These are phyloP conservation scores for Xylaria sp. DNA, from an alignment of 495 filamentous ascomycete species.

Conservation along the genomic window DNA sequence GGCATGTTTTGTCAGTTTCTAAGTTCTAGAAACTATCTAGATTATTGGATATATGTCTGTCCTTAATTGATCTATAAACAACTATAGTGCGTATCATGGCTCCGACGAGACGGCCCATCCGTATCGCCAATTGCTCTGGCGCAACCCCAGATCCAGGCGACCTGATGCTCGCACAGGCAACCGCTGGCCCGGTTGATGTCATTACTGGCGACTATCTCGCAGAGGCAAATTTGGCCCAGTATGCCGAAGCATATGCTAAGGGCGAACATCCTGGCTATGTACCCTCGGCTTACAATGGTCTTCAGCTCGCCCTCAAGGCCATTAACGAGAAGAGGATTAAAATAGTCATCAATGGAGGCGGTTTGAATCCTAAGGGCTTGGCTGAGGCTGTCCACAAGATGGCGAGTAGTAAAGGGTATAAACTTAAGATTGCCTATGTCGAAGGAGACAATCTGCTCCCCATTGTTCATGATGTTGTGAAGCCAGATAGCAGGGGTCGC, in stretches of 20 bases:
- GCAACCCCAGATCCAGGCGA: constrained; percentile 42
- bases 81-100: constrained; percentile 12
- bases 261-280: constrained; percentile 39
- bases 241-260: constrained; percentile 41
- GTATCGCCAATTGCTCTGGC: constrained; percentile 59
- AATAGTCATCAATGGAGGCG: constrained; percentile 56
- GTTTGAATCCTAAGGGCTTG: constrained; percentile 51
- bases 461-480: constrained; percentile 25
- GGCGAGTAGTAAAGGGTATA: constrained; percentile 44
- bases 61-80: background rate
- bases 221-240: constrained; percentile 41
- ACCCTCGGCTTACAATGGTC: constrained; percentile 41
- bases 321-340: constrained; percentile 52
- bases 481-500: constrained; percentile 11
- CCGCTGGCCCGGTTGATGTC: constrained; percentile 49
- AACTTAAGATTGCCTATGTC: constrained; percentile 55
- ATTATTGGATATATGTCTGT: background rate
- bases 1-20: background rate
- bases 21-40: background rate
- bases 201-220: constrained; percentile 65
- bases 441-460: constrained; percentile 47
- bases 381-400: constrained; percentile 47
- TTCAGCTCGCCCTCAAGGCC: constrained; percentile 50
- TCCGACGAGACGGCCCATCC: constrained; percentile 42
- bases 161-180: constrained; percentile 27